Percentiles rank a stretch among this genome's conserved stretches.
These are phyloP conservation scores for Pseudoneurospora amorphoporcata DNA, from an alignment of 495 filamentous ascomycete genomes.

Conservation along the genomic window DNA sequence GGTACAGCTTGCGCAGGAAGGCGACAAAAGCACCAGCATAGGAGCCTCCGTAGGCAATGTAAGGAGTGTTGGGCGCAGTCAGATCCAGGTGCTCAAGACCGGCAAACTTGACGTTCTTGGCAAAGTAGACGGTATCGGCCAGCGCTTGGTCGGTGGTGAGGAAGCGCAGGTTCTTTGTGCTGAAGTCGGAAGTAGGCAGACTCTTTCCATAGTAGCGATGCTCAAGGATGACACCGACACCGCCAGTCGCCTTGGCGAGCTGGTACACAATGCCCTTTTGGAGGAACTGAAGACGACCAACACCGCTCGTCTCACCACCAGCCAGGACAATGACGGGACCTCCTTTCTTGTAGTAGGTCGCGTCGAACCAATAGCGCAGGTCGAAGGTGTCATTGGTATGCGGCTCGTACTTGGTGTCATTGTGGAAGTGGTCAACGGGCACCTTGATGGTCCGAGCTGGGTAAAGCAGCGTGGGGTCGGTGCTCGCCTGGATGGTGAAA, in stretches of 20 bases:
- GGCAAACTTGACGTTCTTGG: constrained; percentile 51
- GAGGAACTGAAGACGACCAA: constrained; percentile 48
- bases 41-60: constrained; percentile 63
- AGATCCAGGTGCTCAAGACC: constrained; percentile 54
- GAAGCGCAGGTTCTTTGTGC: constrained; percentile 57
- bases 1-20: constrained; percentile 58
- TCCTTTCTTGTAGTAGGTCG: constrained; percentile 51
- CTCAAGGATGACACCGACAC: constrained; percentile 66
- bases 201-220: constrained; percentile 65
- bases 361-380: constrained; percentile 67
- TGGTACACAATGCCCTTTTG: constrained; percentile 60
- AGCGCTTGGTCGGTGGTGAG: constrained; percentile 66
- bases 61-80: constrained; percentile 47
- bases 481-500: neutral
- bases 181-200: constrained; percentile 47
- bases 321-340: constrained; percentile 64
- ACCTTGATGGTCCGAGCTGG: constrained; percentile 48
- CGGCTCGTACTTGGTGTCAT: constrained; percentile 58
- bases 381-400: constrained; percentile 49
- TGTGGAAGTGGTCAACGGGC: constrained; percentile 68
- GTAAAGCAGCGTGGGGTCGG: constrained; percentile 10
- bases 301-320: constrained; percentile 52
- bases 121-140: constrained; percentile 64
- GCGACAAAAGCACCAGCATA: constrained; percentile 67
- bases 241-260: constrained; percentile 51